Base-by-base conservation (phyloP, 306 rosid species). In the Purshia tridentata region DNA sequence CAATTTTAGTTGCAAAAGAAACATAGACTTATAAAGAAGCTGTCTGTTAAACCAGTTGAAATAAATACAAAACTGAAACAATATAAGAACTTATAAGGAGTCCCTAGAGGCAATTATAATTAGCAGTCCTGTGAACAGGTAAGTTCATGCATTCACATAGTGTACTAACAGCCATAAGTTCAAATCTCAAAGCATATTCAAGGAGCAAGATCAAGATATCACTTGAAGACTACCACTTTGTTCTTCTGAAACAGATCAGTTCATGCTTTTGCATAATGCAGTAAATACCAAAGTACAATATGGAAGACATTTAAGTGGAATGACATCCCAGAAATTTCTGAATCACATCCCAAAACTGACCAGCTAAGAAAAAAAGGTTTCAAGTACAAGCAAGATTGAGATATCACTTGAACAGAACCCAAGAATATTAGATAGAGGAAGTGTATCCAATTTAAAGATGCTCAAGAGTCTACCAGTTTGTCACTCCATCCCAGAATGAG, bases 401-500 rank as follows among this genome's bases (percentile, higher is more conserved):
- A 39, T 15, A 49, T 20, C 42, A 13, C 64, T 66, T 18, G 6
- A 45, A 65, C 6, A 29, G 13, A 63, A 4, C 8, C 49, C 15
- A 41, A n/a, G 47, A 63, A 42, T 4, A 40, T n/a, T 10, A 64
- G 4, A 65, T 42, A 9, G 0, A 50, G 10, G 56, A 51, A 58
- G 8, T 52, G 58, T 58, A 67, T 68, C 50, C 40, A 59, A 67
- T 13, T 40, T 14, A 50, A 65, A 72, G 39, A 45, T 58, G 78
- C 44, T 48, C n/a, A 35, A 75, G 65, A 77, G 67, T 57, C 70
- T 88, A 93, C 98, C 96, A 93, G 77, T 86, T 93, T 93, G 81
- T 93, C 98, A 82, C 98, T 84, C 98, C 98, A 93, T 42, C 98
- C 98, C 77, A 93, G 98, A 81, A 93, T 86, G 83, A 93, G 98